Base-by-base conservation (phyloP, 2,329 filamentous ascomycete genomes). In the Colletotrichum gigasporum region DNA sequence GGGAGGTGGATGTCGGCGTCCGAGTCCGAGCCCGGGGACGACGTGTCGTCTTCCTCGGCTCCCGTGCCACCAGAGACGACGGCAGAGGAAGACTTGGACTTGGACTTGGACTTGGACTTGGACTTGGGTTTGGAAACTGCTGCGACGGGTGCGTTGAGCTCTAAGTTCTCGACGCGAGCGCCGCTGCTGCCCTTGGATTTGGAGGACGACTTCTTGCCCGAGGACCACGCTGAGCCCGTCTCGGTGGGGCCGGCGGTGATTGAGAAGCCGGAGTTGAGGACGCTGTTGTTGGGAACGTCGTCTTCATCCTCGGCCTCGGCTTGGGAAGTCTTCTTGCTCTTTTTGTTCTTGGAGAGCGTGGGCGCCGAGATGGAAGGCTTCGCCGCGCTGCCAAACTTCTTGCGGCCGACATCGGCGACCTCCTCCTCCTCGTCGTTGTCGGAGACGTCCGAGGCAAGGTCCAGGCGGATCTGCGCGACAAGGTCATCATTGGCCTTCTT, bases 401-500 rank as follows among this genome's bases (percentile, higher is more conserved):
- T 85, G 66, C 95, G 89, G 11, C 94, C 94, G 52, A 90, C 80
- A 64, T 90, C 82, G 12, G 77, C 82, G 3, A 80, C 77, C 48
- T 85, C 83, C 32, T 87, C 86, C n/a, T 82, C 80, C 2, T 78
- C 78, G 2, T 82, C 83, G 7, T 80, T 81, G 30, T 79, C 77
- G 68, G 82, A 82, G n/a, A 79, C 80, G 18, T 87, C 83, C 5
- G 88, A 90, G 26, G 90, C 89, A 41, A 97, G 82, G 48, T 95
- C 91, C 59, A 88, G 87, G 50, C 90, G 85, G 50, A 97, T 87
- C 69, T 88, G 83, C 41, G 83, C 84, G 11, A 93, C 80, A 60
- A 93, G 87, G 59, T 92, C 91, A 70, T 97, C 92, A 69, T 98
- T 97, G 61, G 89, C 86, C 67, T 90, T 87, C 76, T 90, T 94